phyloP scores from a whole-genome alignment of 305 asterid genomes.

The Salvia sclarea region DNA sequence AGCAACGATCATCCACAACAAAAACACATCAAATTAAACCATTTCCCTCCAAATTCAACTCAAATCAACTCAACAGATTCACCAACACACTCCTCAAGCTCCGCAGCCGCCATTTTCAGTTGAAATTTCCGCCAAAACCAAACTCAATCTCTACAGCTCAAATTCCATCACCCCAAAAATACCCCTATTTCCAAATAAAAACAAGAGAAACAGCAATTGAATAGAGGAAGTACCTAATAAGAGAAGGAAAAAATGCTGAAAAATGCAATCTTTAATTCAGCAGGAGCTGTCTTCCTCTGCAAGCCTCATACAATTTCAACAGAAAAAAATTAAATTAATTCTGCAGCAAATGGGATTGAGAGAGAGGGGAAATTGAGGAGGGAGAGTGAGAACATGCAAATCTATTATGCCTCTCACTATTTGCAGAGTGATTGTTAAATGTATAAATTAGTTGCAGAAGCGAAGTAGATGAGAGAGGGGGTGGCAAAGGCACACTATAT shows the following conservation, averaged over 20 bases:
- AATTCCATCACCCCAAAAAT: slow-evolving; percentile 1
- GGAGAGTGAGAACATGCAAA: slow-evolving; percentile 35
- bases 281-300: slow-evolving; percentile 13
- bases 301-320: slow-evolving; percentile 19
- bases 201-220: slow-evolving; percentile 3
- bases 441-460: slow-evolving; percentile 22
- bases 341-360: slow-evolving; percentile 3
- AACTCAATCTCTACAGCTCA: not conserved
- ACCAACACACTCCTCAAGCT: slow-evolving; percentile 21
- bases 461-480: slow-evolving; percentile 40
- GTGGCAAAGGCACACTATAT: slow-evolving; percentile 23
- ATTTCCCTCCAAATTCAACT: slow-evolving; percentile 22
- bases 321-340: slow-evolving; percentile 12
- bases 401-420: slow-evolving; percentile 13
- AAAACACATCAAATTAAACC: slow-evolving; percentile 14
- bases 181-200: slow-evolving; percentile 12
- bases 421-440: slow-evolving; percentile 13
- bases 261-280: slow-evolving; percentile 21
- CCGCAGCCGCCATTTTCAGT: slow-evolving; percentile 11
- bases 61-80: slow-evolving; percentile 30
- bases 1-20: slow-evolving; percentile 30
- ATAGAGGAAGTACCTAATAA: slow-evolving; percentile 33
- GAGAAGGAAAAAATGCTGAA: slow-evolving; percentile 26
- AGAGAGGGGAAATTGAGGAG: not conserved
- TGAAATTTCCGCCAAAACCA: slow-evolving; percentile 36